A percentile compares a stretch with the other conserved stretches of the same genome.
Conservation (phyloP, 176 grass and related monocot species). For the Lolium multiflorum region DNA sequence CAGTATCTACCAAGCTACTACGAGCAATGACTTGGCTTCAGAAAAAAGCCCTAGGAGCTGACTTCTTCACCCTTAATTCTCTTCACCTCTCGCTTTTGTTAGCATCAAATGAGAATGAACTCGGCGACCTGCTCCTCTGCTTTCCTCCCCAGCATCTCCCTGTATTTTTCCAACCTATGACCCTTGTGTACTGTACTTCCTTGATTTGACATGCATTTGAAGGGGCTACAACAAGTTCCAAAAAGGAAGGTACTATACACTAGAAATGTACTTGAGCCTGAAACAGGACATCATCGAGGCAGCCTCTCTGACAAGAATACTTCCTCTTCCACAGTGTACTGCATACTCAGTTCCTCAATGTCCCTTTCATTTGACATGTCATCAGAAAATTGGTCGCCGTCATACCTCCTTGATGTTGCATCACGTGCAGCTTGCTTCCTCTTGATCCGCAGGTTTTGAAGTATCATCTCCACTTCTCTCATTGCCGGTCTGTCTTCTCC, state of each 20-base stretch:
- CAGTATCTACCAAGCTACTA: not conserved
- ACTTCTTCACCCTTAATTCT: not conserved
- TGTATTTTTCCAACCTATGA: no score
- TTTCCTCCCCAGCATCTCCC: not conserved
- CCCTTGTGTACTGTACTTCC: no score
- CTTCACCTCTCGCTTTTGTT: not conserved
- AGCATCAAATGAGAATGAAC: not conserved
- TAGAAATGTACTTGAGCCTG: no score
- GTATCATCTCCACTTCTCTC: conserved; percentile 34
- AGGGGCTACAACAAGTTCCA: no score
- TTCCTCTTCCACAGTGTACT: conserved; percentile 44
- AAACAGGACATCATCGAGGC: conserved; percentile 30
- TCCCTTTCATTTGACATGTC: not conserved
- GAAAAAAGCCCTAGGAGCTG: not conserved
- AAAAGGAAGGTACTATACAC: no score
- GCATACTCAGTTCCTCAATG: not conserved
- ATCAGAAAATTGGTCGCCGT: not conserved
- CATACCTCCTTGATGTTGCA: not conserved
- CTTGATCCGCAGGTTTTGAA: conserved; percentile 11
- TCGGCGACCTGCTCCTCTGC: not conserved
- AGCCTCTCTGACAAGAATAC: conserved; percentile 26
- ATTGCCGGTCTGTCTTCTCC: conserved; percentile 26
- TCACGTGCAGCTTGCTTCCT: conserved; percentile 3
- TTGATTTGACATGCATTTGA: no score
- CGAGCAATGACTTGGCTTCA: not conserved